Conservation (phyloP, 2,329 filamentous ascomycete genomes). For the Lasiodiplodia gonubiensis region DNA sequence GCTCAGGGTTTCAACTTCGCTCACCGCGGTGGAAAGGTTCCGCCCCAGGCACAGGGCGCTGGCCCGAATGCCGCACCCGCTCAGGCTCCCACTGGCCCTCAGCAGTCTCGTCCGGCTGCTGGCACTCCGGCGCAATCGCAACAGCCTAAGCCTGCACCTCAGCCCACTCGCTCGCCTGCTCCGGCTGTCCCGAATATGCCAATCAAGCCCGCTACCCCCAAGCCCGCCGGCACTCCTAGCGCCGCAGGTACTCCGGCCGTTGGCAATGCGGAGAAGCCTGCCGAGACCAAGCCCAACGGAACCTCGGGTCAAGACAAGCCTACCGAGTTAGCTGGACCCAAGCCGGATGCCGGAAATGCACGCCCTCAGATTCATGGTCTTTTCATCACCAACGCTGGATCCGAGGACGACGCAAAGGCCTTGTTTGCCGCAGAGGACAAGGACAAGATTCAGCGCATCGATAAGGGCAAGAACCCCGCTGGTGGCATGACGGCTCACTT, state of each 20-base stretch:
- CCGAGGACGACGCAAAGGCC: slow-evolving; percentile 80
- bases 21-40: slow-evolving; percentile 80
- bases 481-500: slow-evolving; percentile 85
- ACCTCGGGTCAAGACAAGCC: slow-evolving; percentile 49
- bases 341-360: slow-evolving; percentile 57
- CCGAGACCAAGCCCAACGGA: slow-evolving; percentile 58
- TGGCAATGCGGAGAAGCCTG: slow-evolving; percentile 45
- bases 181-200: slow-evolving; percentile 50
- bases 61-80: slow-evolving; percentile 37
- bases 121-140: slow-evolving; percentile 47
- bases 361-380: slow-evolving; percentile 74
- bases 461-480: slow-evolving; percentile 68
- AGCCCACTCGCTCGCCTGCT: slow-evolving; percentile 49
- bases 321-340: slow-evolving; percentile 42
- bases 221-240: slow-evolving; percentile 47
- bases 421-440: slow-evolving; percentile 85
- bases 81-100: slow-evolving; percentile 30
- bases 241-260: slow-evolving; percentile 33
- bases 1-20: slow-evolving; percentile 99
- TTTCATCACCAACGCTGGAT: slow-evolving; percentile 86
- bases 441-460: slow-evolving; percentile 71
- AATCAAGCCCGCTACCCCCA: slow-evolving; percentile 58
- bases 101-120: slow-evolving; percentile 40
- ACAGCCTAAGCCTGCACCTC: slow-evolving; percentile 45
- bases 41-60: slow-evolving; percentile 39